A percentile compares a stretch with the other conserved stretches of the same genome.
These are phyloP conservation scores for Effrenium voratum DNA, from an alignment of 73 alveolate species.

Conservation along the genomic window DNA sequence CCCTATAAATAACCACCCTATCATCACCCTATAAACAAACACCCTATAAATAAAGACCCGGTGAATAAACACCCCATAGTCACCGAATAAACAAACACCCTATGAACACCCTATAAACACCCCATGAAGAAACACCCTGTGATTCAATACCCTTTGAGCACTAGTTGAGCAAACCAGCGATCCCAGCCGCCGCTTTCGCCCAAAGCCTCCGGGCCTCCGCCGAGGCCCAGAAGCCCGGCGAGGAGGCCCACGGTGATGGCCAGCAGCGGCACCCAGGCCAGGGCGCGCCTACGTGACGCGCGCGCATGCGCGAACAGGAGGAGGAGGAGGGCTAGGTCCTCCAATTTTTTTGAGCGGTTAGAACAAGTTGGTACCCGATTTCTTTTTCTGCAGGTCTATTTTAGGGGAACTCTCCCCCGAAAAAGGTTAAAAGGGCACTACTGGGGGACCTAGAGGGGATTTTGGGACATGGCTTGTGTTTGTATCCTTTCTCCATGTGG, in stretches of 20 bases:
- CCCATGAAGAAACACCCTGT: background rate
- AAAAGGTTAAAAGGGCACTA: no score
- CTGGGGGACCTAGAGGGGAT: no score
- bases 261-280: conserved; percentile 21
- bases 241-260: conserved; percentile 77
- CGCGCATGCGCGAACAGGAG: no score
- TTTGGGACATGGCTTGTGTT: no score
- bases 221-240: conserved; percentile 75
- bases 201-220: conserved; percentile 53
- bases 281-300: background rate
- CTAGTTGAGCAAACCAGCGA: background rate
- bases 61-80: background rate
- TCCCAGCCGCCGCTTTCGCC: background rate
- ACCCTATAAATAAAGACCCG: background rate
- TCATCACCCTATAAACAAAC: no score
- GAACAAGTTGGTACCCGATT: no score
- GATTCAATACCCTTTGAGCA: background rate
- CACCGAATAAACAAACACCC: background rate
- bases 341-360: background rate
- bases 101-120: background rate
- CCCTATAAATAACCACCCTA: background rate
- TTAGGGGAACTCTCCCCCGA: no score
- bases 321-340: background rate
- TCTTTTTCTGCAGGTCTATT: no score
- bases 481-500: no score